Conservation (phyloP, 805 yeast genomes). For the Candida easanensis region DNA sequence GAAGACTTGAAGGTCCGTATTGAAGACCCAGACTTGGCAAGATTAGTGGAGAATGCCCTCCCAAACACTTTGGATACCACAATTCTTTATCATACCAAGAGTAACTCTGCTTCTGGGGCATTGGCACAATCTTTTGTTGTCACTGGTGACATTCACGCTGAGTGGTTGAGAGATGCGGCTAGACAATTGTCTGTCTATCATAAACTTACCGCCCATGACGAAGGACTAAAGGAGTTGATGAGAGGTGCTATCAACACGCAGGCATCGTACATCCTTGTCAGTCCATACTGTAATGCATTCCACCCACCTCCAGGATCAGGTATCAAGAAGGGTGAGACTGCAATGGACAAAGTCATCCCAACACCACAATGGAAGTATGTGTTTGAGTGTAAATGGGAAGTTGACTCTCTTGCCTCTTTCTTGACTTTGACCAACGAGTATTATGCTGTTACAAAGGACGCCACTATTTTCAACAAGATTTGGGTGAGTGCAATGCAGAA, state of each 20-base stretch:
- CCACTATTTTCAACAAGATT: constrained; percentile 36
- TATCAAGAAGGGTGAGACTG: constrained; percentile 46
- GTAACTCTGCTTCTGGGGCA: constrained; percentile 6
- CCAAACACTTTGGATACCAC: constrained; percentile 92
- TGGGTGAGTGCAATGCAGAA: constrained; percentile 63
- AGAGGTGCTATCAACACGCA: constrained; percentile 82
- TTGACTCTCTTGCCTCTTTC: constrained; percentile 83
- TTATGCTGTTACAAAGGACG: constrained; percentile 51
- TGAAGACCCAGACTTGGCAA: constrained; percentile 61
- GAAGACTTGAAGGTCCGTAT: constrained; percentile 48
- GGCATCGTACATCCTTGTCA: constrained; percentile 53
- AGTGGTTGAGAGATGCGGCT: constrained; percentile 88
- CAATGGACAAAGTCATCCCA: constrained; percentile 66
- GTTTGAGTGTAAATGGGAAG: constrained; percentile 87
- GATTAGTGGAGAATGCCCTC: constrained; percentile 75
- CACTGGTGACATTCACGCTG: constrained; percentile 92
- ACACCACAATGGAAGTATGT: constrained; percentile 66
- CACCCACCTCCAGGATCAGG: constrained; percentile 65
- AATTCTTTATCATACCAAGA: constrained; percentile 58
- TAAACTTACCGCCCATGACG: constrained; percentile 53
- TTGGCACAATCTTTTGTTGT: constrained; percentile 70
- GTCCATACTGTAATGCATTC: constrained; percentile 90
- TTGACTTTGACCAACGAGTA: constrained; percentile 73
- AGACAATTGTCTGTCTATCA: constrained; percentile 78
- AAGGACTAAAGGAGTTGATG: constrained; percentile 47